Base-by-base conservation (phyloP, 2,329 filamentous ascomycete species). In the Orbilia quercus region DNA sequence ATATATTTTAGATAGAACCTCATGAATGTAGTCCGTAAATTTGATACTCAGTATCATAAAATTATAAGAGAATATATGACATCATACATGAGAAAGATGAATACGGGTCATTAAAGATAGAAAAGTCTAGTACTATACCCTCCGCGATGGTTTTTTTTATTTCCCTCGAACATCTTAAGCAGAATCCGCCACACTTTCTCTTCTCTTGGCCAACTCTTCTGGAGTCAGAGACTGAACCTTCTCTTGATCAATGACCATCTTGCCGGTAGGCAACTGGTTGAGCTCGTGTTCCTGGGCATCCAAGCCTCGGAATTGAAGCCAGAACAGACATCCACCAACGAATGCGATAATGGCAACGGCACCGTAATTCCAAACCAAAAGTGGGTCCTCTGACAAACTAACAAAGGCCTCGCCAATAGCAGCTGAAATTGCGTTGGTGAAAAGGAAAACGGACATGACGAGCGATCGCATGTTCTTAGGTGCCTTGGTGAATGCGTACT, bases 381-480 rank as follows among this genome's bases (percentile, higher is more conserved):
- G 80, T 1, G 89, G 89, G 78, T 91, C 88, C 5, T 82, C 83
- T 0, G 86, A 85, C 0, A 91, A 81, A 0, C 85, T 82, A 6
- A 86, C 85, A 40, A 90, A 84, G 0, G 88, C 89, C 82, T 91
- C 87, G n/a, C 88, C 89, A 54, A 92, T 81, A 36, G 90, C 89
- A 28, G 88, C 84, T 0, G 88, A 87, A 76, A 92, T 84, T 66
- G 89, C 90, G 28, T 84, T 88, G 84, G 87, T 91, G 82, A 90
- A 88, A 40, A 91, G 84, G 78, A 88, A 88, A 77, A 92, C 83
- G 18, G 86, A 86, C 80, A 82, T 84, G 11, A 92, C 89, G 11
- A 92, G 84, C 0, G 88, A 90, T 75, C 89, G 88, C 90, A 93
- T 92, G 83, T 91, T 92, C 78, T 86, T 86, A 18, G 90, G 90